phyloP scores from a whole-genome alignment of 2,329 filamentous ascomycete species.

The Pestalotiopsis sp. region DNA sequence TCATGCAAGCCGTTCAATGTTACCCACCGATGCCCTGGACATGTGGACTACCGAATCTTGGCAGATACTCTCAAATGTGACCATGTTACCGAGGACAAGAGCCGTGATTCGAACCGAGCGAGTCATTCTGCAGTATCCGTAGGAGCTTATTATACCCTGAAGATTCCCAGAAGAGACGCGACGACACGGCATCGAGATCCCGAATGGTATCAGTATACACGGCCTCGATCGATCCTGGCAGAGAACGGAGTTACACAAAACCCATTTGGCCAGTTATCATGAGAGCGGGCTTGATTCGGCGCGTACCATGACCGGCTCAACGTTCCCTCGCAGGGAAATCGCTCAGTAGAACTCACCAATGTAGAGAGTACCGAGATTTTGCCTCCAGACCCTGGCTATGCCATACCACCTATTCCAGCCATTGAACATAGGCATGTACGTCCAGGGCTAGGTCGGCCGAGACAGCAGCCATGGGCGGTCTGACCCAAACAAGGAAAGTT shows the following conservation, averaged over 20 bases:
- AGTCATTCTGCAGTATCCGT: background rate
- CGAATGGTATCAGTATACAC: background rate
- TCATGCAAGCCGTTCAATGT: background rate
- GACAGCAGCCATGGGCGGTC: background rate
- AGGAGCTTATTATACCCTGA: background rate
- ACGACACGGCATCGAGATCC: background rate
- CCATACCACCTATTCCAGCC: background rate
- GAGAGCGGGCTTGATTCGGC: background rate
- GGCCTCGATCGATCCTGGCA: background rate
- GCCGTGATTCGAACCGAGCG: background rate
- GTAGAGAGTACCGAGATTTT: background rate
- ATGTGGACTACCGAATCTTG: background rate
- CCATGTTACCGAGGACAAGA: background rate
- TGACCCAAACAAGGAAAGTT: background rate
- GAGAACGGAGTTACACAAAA: background rate
- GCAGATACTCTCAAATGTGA: background rate
- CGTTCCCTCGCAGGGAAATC: background rate
- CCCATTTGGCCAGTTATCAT: background rate
- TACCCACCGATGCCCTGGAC: background rate
- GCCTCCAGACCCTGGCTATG: background rate
- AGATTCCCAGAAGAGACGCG: background rate
- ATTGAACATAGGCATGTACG: background rate
- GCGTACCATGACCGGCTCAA: background rate
- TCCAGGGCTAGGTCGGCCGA: background rate
- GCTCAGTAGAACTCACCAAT: background rate